Base-by-base conservation (phyloP, 169 alveolate species). In the Plasmodium relictum region DNA sequence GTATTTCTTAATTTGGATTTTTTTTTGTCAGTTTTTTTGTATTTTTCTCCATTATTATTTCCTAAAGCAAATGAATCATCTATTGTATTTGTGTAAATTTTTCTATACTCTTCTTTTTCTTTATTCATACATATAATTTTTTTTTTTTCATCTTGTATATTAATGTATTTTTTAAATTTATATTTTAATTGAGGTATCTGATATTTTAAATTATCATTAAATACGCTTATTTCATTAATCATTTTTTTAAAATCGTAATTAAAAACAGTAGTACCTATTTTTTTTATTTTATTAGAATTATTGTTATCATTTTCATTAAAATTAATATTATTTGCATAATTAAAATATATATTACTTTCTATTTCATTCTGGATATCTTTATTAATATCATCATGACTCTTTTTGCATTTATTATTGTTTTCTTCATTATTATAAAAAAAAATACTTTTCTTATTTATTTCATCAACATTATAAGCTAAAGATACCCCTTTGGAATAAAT, bases 161-260 rank as follows among this genome's bases (percentile, higher is more conserved):
- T 22, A 14, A 52, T 42, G 31, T 78, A 78, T 42, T 56, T 78
- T 52, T 78, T 78, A 41, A 78, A 78, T 6, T 78, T 78, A 65
- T 78, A 78, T 52, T 78, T 78, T 44, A 78, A n/a, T n/a, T 78
- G 68, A 18, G 89, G 89, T 63, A 78, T 78, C 9, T 78, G 89
- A 2, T 48, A 18, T 56, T 78, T 78, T n/a, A 78, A 26, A 70
- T 31, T 78, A 39, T 24, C 54, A 69, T 65, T 78, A 16, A 78
- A 78, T 6, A 62, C 14, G 20, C 89, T 56, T 1, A 78, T 69
- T 45, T 78, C 78, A 20, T 65, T 56, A 66, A 78, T 52, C 5
- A 78, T 26, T 50, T 63, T 78, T 50, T 65, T 63, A 24, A 63
- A 78, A 65, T 78, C 78, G 65, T 78, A 78, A 42, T n/a, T 20